phyloP scores from a whole-genome alignment of 176 grass and related monocot genomes.

The Phragmites australis region DNA sequence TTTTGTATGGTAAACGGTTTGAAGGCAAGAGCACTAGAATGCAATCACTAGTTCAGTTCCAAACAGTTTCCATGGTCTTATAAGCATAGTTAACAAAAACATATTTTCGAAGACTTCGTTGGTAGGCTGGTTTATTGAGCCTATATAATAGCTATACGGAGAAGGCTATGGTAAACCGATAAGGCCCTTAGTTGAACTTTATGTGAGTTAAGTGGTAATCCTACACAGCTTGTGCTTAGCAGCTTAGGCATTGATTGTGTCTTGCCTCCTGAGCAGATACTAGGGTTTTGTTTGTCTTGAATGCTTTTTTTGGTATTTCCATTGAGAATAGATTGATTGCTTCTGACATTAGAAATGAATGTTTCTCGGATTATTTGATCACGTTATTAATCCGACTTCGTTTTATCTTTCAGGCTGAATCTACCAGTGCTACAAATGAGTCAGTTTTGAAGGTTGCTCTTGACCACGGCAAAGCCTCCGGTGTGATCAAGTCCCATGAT shows the following conservation, averaged over 20 bases:
- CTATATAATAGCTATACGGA: background rate
- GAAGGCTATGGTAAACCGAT: background rate
- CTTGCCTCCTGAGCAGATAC: background rate
- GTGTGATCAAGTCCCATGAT: conserved; percentile 92
- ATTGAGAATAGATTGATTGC: background rate
- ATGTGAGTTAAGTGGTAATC: background rate
- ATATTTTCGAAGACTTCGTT: background rate
- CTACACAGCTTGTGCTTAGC: background rate
- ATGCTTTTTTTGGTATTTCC: background rate
- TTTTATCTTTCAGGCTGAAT: conserved; percentile 64
- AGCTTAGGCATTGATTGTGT: background rate
- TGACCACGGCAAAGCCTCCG: conserved; percentile 88
- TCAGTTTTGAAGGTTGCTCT: conserved; percentile 97
- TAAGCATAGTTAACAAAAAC: background rate
- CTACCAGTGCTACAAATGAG: conserved; percentile 77
- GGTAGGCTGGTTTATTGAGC: background rate
- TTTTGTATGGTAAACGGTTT: background rate
- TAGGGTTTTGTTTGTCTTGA: background rate
- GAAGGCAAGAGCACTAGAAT: background rate
- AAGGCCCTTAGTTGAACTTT: background rate
- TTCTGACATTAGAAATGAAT: background rate
- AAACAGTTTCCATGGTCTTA: background rate
- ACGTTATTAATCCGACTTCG: background rate
- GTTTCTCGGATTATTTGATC: background rate
- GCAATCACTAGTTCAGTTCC: background rate